Conservation (phyloP, 768 basidiomycete genomes). For the Suillus sp. region DNA sequence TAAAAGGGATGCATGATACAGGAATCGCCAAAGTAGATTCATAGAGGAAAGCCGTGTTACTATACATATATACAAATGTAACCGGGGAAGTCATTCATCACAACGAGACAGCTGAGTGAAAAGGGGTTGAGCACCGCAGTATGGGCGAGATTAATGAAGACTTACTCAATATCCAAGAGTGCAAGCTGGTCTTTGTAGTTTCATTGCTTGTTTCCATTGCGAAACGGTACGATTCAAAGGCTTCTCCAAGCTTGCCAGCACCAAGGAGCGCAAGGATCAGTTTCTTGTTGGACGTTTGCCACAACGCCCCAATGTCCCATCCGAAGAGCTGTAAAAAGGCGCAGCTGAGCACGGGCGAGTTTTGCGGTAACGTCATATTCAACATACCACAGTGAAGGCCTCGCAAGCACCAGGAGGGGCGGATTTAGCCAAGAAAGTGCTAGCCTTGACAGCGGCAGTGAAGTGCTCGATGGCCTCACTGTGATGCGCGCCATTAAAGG, state of each 20-base stretch:
- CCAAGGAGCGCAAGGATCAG: neutral
- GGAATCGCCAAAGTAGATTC: too few species aligned
- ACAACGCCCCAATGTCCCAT: neutral
- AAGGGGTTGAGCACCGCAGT: neutral
- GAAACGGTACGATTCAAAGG: neutral
- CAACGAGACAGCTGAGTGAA: neutral
- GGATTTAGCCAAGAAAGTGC: neutral
- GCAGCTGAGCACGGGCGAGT: neutral
- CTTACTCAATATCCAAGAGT: neutral
- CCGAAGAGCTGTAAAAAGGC: neutral
- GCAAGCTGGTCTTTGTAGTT: neutral
- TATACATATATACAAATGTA: too few species aligned
- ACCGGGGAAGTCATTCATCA: neutral
- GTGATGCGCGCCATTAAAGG: too few species aligned
- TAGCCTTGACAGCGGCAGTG: too few species aligned
- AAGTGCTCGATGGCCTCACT: too few species aligned
- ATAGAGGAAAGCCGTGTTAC: too few species aligned
- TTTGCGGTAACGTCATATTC: neutral
- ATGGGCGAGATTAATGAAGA: neutral
- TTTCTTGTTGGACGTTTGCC: neutral
- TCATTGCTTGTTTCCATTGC: neutral
- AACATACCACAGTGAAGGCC: too few species aligned
- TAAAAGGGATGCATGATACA: too few species aligned
- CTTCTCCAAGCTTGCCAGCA: neutral
- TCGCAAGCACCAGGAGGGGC: neutral